These are phyloP conservation scores for Mucor circinelloides DNA, from an alignment of 371 early-diverging fungal species.

Conservation along the genomic window DNA sequence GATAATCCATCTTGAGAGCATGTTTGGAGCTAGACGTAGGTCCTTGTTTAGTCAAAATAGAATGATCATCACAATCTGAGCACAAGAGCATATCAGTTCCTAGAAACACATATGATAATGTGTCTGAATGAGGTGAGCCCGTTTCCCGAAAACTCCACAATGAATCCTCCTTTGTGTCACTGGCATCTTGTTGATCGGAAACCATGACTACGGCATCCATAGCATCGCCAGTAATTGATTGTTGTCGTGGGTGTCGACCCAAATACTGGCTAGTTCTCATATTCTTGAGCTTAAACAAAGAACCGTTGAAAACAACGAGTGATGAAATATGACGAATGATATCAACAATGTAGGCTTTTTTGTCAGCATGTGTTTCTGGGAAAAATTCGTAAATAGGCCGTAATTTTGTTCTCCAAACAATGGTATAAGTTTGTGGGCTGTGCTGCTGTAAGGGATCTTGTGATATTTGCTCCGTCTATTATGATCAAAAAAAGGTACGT, in stretches of 20 bases:
- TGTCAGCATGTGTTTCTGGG: not conserved
- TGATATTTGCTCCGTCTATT: not conserved
- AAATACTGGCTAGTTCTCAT: not conserved
- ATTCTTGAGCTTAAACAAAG: constrained; percentile 2
- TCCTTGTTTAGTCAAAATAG: not conserved
- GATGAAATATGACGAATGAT: constrained; percentile 7
- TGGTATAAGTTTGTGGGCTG: not conserved
- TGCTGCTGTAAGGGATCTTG: not conserved
- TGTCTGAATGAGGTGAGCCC: not conserved
- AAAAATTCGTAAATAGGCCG: constrained; percentile 18
- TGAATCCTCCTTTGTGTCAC: not conserved
- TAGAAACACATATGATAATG: not conserved
- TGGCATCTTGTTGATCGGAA: not conserved
- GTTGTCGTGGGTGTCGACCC: not conserved
- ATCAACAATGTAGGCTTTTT: constrained; percentile 1
- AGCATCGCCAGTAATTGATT: not conserved
- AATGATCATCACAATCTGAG: not conserved
- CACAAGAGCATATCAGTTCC: not conserved
- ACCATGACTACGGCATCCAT: not conserved
- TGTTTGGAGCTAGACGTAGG: not conserved
- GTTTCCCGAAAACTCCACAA: not conserved
- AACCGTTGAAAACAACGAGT: not conserved
- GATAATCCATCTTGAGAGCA: not conserved
- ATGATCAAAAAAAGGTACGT: not conserved
- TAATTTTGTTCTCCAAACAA: constrained; percentile 9